Evolutionary conservation across 2,329 filamentous ascomycete genomes (phyloP).

Genomic region (Venturia asperata): DNA sequence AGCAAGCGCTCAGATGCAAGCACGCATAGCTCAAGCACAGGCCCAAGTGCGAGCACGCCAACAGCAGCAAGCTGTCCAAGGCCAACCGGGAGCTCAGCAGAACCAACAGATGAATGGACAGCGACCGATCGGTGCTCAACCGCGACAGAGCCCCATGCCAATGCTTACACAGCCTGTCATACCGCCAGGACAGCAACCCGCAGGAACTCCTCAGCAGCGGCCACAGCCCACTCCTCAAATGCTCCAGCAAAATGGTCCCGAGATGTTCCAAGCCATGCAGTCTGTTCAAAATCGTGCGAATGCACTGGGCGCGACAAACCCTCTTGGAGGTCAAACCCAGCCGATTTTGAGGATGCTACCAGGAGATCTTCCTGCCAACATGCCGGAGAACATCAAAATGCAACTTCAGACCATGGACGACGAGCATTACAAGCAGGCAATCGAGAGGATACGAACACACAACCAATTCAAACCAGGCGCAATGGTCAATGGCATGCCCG

Average conservation of each 20-base stretch:
- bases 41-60: constrained; percentile 22
- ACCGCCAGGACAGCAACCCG: constrained; percentile 1
- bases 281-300: background rate
- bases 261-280: constrained; percentile 15
- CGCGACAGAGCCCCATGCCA: constrained; percentile 14
- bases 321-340: background rate
- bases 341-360: constrained; percentile 10
- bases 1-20: constrained; percentile 22
- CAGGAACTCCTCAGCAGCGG: constrained; percentile 11
- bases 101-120: constrained; percentile 15
- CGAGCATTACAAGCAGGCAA: constrained; percentile 4
- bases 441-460: constrained; percentile 6
- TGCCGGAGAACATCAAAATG: background rate
- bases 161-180: constrained; percentile 13
- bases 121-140: background rate
- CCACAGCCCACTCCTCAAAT: constrained; percentile 10
- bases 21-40: constrained; percentile 22
- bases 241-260: background rate
- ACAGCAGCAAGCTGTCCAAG: constrained; percentile 14
- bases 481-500: background rate
- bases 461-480: background rate
- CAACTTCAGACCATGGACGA: constrained; percentile 13
- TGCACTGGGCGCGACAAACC: constrained; percentile 3
- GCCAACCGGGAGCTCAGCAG: constrained; percentile 13
- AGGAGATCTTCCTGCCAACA: constrained; percentile 1